Evolutionary conservation across 768 basidiomycete genomes (phyloP).

Genomic region (Suillus hirtellus): DNA sequence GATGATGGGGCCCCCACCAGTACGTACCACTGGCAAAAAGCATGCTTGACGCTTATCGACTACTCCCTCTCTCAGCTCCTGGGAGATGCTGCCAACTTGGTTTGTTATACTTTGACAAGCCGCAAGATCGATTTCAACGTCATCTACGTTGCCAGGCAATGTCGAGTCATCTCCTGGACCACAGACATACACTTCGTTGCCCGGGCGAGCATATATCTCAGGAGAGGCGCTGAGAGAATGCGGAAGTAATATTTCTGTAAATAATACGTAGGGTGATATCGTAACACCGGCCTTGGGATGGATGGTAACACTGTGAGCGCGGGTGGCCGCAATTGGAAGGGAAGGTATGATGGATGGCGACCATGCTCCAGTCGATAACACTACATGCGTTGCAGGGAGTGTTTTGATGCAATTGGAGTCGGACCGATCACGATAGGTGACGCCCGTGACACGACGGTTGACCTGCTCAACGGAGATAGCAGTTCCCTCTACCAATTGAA

Average conservation of each 20-base stretch:
- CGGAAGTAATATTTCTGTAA: conserved; percentile 67
- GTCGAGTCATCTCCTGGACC: conserved; percentile 73
- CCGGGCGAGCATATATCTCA: conserved; percentile 73
- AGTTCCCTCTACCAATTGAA: conserved; percentile 45
- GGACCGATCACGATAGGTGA: conserved; percentile 37
- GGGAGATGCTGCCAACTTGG: conserved; percentile 62
- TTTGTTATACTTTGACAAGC: conserved; percentile 58
- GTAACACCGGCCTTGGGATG: conserved; percentile 42
- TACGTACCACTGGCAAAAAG: conserved; percentile 66
- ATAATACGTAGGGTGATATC: conserved; percentile 78
- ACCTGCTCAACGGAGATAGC: conserved; percentile 48
- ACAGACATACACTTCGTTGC: conserved; percentile 74
- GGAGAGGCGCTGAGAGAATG: conserved; percentile 42
- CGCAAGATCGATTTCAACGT: conserved; percentile 56
- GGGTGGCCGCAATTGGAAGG: conserved; percentile 61
- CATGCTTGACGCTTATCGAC: conserved; percentile 69
- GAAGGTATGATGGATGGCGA: conserved; percentile 57
- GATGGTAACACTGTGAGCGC: conserved; percentile 75
- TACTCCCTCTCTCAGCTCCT: conserved; percentile 52
- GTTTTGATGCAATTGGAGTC: conserved; percentile 29
- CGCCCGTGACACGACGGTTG: conserved; percentile 45
- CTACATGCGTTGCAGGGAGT: conserved; percentile 65
- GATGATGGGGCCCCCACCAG: conserved; percentile 68
- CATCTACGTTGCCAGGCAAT: conserved; percentile 70
- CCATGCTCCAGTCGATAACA: conserved; percentile 89